These are phyloP conservation scores for Auriculariales sp. DNA, from an alignment of 768 basidiomycete species.

Conservation along the genomic window DNA sequence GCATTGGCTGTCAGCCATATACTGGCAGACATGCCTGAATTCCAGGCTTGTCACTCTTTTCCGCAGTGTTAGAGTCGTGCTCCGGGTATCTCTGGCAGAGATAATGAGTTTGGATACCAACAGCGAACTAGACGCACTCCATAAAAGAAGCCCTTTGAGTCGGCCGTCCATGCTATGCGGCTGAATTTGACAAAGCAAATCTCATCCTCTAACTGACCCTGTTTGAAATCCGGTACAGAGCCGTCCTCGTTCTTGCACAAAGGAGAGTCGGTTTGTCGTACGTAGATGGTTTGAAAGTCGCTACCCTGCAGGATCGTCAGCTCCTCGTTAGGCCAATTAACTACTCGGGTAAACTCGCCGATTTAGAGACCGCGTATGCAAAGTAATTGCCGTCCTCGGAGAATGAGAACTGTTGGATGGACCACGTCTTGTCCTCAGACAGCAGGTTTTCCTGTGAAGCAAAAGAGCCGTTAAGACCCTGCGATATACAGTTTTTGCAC, in stretches of 20 bases:
- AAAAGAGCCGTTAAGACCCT: neutral
- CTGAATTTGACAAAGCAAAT: slow-evolving; percentile 70
- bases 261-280: slow-evolving; percentile 48
- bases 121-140: slow-evolving; percentile 9
- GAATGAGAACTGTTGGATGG: slow-evolving; percentile 43
- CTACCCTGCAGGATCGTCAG: too few species aligned
- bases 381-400: slow-evolving; percentile 55
- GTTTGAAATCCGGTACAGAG: slow-evolving; percentile 23
- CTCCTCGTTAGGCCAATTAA: slow-evolving; percentile 1
- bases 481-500: too few species aligned
- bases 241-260: slow-evolving; percentile 25
- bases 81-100: slow-evolving; percentile 38
- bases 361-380: slow-evolving; percentile 66
- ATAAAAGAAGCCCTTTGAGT: slow-evolving; percentile 77
- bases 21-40: too few species aligned
- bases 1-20: too few species aligned
- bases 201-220: slow-evolving; percentile 45
- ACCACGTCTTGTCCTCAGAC: slow-evolving; percentile 55
- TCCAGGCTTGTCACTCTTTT: slow-evolving; percentile 34
- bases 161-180: slow-evolving; percentile 55
- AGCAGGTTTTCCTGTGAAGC: slow-evolving; percentile 52
- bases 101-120: too few species aligned
- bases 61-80: slow-evolving; percentile 28
- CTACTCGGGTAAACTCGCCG: slow-evolving; percentile 27
- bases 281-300: slow-evolving; percentile 55